These are phyloP conservation scores for Amanita phalloides DNA, from an alignment of 768 basidiomycete genomes.

Conservation along the genomic window DNA sequence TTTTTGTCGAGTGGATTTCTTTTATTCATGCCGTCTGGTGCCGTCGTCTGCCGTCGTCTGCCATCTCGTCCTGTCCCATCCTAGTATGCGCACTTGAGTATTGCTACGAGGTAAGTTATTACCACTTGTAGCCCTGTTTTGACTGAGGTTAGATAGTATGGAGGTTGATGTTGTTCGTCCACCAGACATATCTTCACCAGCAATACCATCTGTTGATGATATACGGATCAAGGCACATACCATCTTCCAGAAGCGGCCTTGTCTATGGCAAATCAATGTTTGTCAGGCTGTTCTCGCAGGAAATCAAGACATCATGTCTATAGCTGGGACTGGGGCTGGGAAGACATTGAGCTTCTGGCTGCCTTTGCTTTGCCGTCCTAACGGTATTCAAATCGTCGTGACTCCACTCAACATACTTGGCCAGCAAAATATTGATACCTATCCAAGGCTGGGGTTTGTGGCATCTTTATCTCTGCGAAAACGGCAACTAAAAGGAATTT, in stretches of 20 bases:
- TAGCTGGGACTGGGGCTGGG: constrained; percentile 10
- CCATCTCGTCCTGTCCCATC: no score
- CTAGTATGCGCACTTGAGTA: not conserved
- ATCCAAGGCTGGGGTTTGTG: no score
- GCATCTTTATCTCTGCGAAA: no score
- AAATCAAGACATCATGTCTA: constrained; percentile 10
- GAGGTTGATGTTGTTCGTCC: not conserved
- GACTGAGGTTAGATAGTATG: not conserved
- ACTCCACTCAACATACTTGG: no score
- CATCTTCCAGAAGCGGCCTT: constrained; percentile 19
- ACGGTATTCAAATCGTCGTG: not conserved
- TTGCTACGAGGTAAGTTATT: not conserved
- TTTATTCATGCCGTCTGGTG: not conserved
- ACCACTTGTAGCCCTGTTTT: not conserved
- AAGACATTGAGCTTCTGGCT: constrained; percentile 10
- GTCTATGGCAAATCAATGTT: constrained; percentile 28
- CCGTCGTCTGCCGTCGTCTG: not conserved
- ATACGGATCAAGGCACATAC: not conserved
- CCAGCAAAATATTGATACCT: no score
- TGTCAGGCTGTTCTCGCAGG: constrained; percentile 14
- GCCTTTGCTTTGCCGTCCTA: constrained; percentile 4
- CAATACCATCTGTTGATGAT: not conserved
- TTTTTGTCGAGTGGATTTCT: no score
- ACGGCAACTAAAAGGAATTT: not conserved
- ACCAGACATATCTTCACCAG: no score